Evolutionary conservation across 2,329 filamentous ascomycete species (phyloP).

Genomic region (Magnaporthiopsis incrustans): DNA sequence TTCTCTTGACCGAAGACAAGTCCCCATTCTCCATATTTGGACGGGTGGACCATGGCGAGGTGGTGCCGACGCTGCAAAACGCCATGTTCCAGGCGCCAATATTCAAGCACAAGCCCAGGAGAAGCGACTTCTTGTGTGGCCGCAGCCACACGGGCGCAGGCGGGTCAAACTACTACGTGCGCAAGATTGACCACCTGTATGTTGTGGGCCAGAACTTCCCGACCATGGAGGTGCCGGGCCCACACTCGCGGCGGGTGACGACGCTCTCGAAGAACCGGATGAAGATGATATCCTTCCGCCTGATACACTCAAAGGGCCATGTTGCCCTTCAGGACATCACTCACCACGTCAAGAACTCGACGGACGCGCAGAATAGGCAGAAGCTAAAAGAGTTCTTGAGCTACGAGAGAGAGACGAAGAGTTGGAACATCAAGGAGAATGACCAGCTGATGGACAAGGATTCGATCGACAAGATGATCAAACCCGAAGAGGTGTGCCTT

Average conservation of each 20-base stretch:
- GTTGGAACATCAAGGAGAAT: slow-evolving; percentile 70
- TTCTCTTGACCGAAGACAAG: slow-evolving; percentile 86
- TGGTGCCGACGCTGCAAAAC: slow-evolving; percentile 85
- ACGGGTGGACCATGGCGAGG: slow-evolving; percentile 83
- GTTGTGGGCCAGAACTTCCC: slow-evolving; percentile 92
- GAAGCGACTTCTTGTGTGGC: slow-evolving; percentile 79
- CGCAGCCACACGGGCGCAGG: slow-evolving; percentile 70
- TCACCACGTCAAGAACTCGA: slow-evolving; percentile 84
- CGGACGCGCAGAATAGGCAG: slow-evolving; percentile 89
- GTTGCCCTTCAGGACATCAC: slow-evolving; percentile 80
- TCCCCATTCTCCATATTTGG: slow-evolving; percentile 96
- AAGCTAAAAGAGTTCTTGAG: slow-evolving; percentile 95
- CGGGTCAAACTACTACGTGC: slow-evolving; percentile 75
- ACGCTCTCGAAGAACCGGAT: slow-evolving; percentile 95
- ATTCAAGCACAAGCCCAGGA: slow-evolving; percentile 73
- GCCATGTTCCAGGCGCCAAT: slow-evolving; percentile 92
- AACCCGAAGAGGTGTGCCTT: slow-evolving; percentile 89
- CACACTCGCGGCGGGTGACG: slow-evolving; percentile 89
- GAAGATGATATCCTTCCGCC: slow-evolving; percentile 89
- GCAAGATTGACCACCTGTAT: slow-evolving; percentile 84
- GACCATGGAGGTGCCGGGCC: slow-evolving; percentile 83
- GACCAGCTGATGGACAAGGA: slow-evolving; percentile 75
- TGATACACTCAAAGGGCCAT: slow-evolving; percentile 69
- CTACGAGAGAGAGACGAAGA: slow-evolving; percentile 81
- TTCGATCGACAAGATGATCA: slow-evolving; percentile 77